phyloP scores from a whole-genome alignment of 192 early-diverging fungal genomes.

The Coemansia sp. region DNA sequence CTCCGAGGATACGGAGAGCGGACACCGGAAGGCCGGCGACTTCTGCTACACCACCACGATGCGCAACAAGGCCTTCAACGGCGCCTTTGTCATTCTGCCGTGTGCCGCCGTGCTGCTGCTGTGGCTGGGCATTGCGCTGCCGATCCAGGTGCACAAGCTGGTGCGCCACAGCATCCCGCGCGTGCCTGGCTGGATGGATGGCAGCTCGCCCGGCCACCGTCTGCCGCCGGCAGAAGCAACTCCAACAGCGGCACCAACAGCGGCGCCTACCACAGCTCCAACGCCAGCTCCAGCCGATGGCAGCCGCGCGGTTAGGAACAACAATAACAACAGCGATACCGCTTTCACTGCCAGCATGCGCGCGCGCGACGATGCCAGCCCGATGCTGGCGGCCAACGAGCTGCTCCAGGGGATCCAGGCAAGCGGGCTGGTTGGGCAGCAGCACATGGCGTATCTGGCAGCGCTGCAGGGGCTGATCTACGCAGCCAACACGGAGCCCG shows the following conservation, averaged over 20 bases:
- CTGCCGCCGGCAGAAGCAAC: conserved; percentile 15
- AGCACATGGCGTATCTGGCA: conserved; percentile 40
- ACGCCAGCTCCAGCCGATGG: background rate
- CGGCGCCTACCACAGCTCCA: conserved; percentile 9
- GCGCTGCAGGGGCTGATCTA: conserved; percentile 34
- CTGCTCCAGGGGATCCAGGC: conserved; percentile 41
- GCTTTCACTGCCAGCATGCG: background rate
- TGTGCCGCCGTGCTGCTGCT: conserved; percentile 40
- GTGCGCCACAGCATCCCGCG: conserved; percentile 31
- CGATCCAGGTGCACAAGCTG: conserved; percentile 39
- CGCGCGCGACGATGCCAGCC: conserved; percentile 35
- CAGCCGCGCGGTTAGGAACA: background rate
- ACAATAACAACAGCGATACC: background rate
- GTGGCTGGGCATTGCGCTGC: conserved; percentile 34
- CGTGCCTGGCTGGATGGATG: conserved; percentile 50
- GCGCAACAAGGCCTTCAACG: conserved; percentile 41
- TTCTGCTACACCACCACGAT: conserved; percentile 59
- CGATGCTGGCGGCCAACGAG: conserved; percentile 33
- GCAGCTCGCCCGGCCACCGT: conserved; percentile 31
- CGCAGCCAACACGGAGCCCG: conserved; percentile 16
- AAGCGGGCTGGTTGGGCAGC: conserved; percentile 31
- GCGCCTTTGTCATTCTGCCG: conserved; percentile 43
- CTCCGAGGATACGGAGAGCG: conserved; percentile 3
- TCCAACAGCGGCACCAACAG: background rate
- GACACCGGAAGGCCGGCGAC: conserved; percentile 17